Evolutionary conservation across 441 rosid genomes (phyloP).

Genomic region (Monsonia emarginata): DNA sequence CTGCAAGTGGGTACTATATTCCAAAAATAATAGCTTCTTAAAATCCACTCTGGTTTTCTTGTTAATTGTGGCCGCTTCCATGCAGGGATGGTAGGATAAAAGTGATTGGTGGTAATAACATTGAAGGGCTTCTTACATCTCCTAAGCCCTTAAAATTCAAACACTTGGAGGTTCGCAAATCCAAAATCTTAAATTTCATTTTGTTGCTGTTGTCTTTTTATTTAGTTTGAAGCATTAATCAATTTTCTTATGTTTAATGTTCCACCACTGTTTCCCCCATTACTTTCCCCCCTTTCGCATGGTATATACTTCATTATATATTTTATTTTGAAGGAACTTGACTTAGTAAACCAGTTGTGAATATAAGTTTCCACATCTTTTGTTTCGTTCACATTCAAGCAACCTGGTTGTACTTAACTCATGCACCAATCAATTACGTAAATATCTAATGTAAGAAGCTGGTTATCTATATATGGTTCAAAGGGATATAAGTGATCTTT

Average conservation of each 20-base stretch:
- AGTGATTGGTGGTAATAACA: slow-evolving; percentile 50
- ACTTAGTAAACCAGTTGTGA: background rate
- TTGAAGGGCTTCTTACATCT: slow-evolving; percentile 55
- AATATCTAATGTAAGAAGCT: slow-evolving; percentile 10
- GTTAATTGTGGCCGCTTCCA: slow-evolving; percentile 2
- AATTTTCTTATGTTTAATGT: background rate
- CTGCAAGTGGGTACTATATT: background rate
- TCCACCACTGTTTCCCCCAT: background rate
- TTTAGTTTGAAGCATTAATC: background rate
- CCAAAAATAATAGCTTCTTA: background rate
- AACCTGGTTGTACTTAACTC: slow-evolving; percentile 11
- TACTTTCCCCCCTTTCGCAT: background rate
- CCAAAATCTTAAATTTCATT: background rate
- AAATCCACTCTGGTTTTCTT: background rate
- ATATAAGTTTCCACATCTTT: background rate
- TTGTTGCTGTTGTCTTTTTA: background rate
- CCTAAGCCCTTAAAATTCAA: slow-evolving; percentile 47
- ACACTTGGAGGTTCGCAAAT: slow-evolving; percentile 44
- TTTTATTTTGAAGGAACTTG: background rate
- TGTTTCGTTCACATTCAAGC: background rate
- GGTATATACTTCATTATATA: background rate
- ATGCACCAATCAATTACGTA: background rate
- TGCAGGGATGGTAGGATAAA: slow-evolving; percentile 63
- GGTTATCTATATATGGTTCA: slow-evolving; percentile 4
- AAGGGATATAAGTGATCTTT: background rate